phyloP scores from a whole-genome alignment of 768 basidiomycete genomes.

The Naganishia onofrii region DNA sequence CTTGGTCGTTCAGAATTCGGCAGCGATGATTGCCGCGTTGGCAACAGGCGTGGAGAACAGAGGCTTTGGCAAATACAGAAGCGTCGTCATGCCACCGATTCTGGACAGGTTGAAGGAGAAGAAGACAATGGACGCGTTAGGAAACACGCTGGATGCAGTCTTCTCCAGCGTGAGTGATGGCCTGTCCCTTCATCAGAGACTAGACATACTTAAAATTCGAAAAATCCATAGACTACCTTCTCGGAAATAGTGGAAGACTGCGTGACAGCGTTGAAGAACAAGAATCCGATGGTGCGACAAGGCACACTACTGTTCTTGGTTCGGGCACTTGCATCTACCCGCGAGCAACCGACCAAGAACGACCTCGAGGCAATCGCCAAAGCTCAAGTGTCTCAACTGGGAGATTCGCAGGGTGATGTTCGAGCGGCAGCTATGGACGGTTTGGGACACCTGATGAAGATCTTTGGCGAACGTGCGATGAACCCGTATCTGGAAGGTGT shows the following conservation, averaged over 20 bases:
- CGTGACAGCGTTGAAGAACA: slow-evolving; percentile 70
- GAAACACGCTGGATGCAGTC: slow-evolving; percentile 80
- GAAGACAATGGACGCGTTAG: slow-evolving; percentile 84
- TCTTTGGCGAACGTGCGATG: slow-evolving; percentile 88
- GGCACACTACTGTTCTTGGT: slow-evolving; percentile 82
- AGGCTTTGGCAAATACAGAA: slow-evolving; percentile 71
- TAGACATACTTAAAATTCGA: background rate
- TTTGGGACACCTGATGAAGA: slow-evolving; percentile 89
- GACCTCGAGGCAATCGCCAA: slow-evolving; percentile 83
- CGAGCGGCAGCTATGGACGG: slow-evolving; percentile 84
- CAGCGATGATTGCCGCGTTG: slow-evolving; percentile 76
- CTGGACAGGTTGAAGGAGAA: slow-evolving; percentile 90
- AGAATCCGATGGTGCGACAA: slow-evolving; percentile 96
- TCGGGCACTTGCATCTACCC: slow-evolving; percentile 71
- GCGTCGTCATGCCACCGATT: slow-evolving; percentile 70
- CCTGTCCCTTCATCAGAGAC: slow-evolving; percentile 2
- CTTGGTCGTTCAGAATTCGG: slow-evolving; percentile 86
- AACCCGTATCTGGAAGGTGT: slow-evolving; percentile 81
- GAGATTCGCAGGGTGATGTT: slow-evolving; percentile 84
- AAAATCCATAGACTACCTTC: slow-evolving; percentile 63
- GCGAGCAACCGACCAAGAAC: slow-evolving; percentile 64
- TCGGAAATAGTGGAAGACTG: slow-evolving; percentile 80
- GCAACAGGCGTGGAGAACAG: slow-evolving; percentile 71
- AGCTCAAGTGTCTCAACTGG: slow-evolving; percentile 68
- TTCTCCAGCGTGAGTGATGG: slow-evolving; percentile 67